Percentiles rank a stretch among this genome's conserved stretches.
Conservation (phyloP, 2,329 filamentous ascomycete genomes). For the Aspergillus sp. region DNA sequence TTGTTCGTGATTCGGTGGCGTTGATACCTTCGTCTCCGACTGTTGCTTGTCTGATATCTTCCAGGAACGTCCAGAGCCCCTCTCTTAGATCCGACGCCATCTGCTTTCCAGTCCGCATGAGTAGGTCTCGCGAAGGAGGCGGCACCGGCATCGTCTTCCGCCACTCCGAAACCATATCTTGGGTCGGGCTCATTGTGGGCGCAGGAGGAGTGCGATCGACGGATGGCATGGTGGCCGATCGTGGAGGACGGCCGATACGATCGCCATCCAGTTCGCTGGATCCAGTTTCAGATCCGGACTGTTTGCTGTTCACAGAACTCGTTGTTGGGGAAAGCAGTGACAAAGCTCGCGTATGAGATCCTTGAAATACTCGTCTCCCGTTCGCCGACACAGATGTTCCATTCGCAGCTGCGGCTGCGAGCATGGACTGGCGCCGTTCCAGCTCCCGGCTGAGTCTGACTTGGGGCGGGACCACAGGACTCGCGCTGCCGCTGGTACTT, state of each 20-base stretch:
- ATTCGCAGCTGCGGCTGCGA: slow-evolving; percentile 45
- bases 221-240: slow-evolving; percentile 43
- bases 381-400: slow-evolving; percentile 37
- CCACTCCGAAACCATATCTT: slow-evolving; percentile 41
- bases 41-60: slow-evolving; percentile 91
- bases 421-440: slow-evolving; percentile 70
- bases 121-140: slow-evolving; percentile 49
- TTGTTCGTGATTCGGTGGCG: slow-evolving; percentile 47
- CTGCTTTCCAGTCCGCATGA: slow-evolving; percentile 65
- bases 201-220: slow-evolving; percentile 33
- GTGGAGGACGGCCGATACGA: slow-evolving; percentile 36
- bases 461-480: slow-evolving; percentile 27
- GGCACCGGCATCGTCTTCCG: slow-evolving; percentile 44
- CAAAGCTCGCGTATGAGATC: slow-evolving; percentile 65
- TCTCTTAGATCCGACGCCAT: slow-evolving; percentile 87
- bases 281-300: slow-evolving; percentile 16
- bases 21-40: slow-evolving; percentile 87
- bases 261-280: slow-evolving; percentile 18
- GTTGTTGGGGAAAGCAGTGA: slow-evolving; percentile 73
- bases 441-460: slow-evolving; percentile 58
- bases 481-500: slow-evolving; percentile 27
- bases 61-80: slow-evolving; percentile 90
- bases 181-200: slow-evolving; percentile 26
- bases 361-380: slow-evolving; percentile 66
- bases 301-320: slow-evolving; percentile 20